Evolutionary conservation across 768 basidiomycete genomes (phyloP).

Genomic region (Lentinula lateritia): DNA sequence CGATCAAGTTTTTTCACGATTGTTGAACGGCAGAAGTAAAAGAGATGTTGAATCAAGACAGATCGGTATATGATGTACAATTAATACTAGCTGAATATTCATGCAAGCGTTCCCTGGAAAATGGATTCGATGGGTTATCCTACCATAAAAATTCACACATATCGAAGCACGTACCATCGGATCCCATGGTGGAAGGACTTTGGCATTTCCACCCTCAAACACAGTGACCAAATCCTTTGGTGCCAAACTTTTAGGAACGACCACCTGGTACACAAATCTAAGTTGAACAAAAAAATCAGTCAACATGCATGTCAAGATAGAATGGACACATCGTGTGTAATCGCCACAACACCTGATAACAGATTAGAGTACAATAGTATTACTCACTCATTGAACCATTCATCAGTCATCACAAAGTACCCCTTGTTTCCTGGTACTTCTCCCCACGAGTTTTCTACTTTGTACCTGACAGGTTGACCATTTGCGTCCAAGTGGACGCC

Average conservation of each 20-base stretch:
- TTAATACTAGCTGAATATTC: neutral
- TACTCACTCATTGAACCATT: slow-evolving; percentile 87
- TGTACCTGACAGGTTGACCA: slow-evolving; percentile 83
- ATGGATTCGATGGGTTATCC: too few species aligned
- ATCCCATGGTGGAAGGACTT: slow-evolving; percentile 87
- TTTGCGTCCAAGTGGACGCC: slow-evolving; percentile 79
- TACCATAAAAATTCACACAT: neutral
- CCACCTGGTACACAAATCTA: slow-evolving; percentile 91
- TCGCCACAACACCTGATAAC: neutral
- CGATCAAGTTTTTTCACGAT: too few species aligned
- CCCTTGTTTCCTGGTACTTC: slow-evolving; percentile 73
- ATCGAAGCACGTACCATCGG: slow-evolving; percentile 61
- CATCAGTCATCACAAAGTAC: slow-evolving; percentile 87
- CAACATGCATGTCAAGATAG: neutral
- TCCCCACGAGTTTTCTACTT: slow-evolving; percentile 97
- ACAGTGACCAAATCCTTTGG: slow-evolving; percentile 79
- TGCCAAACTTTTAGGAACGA: slow-evolving; percentile 75
- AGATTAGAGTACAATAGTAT: neutral
- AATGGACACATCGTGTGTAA: neutral
- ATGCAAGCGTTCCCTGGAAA: slow-evolving; percentile 21
- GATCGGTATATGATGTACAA: neutral
- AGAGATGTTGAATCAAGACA: neutral
- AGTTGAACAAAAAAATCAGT: neutral
- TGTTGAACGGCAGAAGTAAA: neutral
- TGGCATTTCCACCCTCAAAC: slow-evolving; percentile 58